Percentiles rank a stretch among this genome's conserved stretches.
phyloP scores from a whole-genome alignment of 345 rosid genomes.

The Lepidium africanum region DNA sequence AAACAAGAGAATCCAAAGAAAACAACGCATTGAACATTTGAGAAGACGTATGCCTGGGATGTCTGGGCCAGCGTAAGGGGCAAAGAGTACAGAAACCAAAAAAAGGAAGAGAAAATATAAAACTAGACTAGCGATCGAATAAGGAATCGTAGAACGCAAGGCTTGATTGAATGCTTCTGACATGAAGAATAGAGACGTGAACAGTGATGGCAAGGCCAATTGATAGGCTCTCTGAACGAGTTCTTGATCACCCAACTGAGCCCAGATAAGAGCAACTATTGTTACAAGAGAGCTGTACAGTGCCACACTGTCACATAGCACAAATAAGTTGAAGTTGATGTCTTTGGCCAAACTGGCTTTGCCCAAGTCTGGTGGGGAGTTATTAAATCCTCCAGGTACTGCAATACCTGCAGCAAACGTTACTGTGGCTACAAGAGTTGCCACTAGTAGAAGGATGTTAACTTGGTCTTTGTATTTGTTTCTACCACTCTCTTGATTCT shows the following conservation, averaged over 20 bases:
- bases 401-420: constrained; percentile 1
- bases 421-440: not conserved
- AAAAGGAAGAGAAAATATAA: not conserved
- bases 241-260: not conserved
- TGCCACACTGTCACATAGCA: not conserved
- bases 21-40: not conserved
- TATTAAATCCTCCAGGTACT: not conserved
- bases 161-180: not conserved
- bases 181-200: not conserved
- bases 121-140: too few species aligned
- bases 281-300: not conserved
- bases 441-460: not conserved
- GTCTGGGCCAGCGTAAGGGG: not conserved
- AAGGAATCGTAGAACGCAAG: not conserved
- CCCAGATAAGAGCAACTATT: not conserved
- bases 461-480: not conserved
- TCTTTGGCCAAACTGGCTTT: not conserved
- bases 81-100: not conserved
- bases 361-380: not conserved
- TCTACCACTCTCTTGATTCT: not conserved
- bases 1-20: not conserved
- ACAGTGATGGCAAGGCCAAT: not conserved
- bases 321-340: not conserved
- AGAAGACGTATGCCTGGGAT: not conserved
- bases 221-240: not conserved